phyloP scores from a whole-genome alignment of 2,329 filamentous ascomycete genomes.

The Didymella pomorum region DNA sequence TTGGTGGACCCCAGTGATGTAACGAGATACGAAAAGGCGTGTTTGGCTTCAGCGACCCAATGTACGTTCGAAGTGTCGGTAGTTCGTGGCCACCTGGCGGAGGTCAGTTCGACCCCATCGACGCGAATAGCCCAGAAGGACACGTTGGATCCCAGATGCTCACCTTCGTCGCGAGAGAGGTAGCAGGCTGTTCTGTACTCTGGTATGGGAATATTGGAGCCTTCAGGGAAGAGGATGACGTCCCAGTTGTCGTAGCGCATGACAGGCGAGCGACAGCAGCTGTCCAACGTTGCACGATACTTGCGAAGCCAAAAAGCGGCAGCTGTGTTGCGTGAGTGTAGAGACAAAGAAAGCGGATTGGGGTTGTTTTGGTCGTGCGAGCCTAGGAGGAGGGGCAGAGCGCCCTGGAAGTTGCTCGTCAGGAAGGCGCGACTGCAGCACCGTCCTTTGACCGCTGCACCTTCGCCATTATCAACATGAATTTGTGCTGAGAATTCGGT shows the following conservation, averaged over 20 bases:
- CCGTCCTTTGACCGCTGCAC: not conserved
- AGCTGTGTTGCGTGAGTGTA: constrained; percentile 14
- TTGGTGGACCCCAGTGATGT: constrained; percentile 44
- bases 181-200: constrained; percentile 85
- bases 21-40: constrained; percentile 48
- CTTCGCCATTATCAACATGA: not conserved
- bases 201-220: constrained; percentile 74
- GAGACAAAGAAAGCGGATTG: constrained; percentile 14
- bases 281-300: constrained; percentile 17
- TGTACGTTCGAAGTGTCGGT: constrained; percentile 45
- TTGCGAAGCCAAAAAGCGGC: constrained; percentile 30
- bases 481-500: not conserved
- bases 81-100: constrained; percentile 38
- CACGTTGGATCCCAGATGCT: constrained; percentile 18
- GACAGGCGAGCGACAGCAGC: constrained; percentile 40
- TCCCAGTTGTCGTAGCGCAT: constrained; percentile 93
- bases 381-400: constrained; percentile 1
- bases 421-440: constrained; percentile 2
- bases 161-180: constrained; percentile 61
- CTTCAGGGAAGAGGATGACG: constrained; percentile 76
- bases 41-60: constrained; percentile 34
- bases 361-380: not conserved
- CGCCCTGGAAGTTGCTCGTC: not conserved
- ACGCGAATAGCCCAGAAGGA: not conserved
- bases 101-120: not conserved